Conservation (phyloP, 1,284 basidiomycete genomes). For the Moesziomyces sp. region DNA sequence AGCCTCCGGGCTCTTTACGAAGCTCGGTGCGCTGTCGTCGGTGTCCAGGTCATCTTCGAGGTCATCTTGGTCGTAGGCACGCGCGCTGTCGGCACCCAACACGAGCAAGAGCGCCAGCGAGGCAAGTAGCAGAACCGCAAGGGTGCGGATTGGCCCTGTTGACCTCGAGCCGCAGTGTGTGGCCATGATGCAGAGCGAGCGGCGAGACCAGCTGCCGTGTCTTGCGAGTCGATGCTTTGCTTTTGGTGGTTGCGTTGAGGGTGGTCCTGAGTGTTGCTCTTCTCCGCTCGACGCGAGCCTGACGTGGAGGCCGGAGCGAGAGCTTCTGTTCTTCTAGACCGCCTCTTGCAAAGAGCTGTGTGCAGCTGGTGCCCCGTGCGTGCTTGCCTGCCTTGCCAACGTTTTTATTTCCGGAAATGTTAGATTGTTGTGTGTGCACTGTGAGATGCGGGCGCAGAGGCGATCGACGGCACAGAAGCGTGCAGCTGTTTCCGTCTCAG, state of each 20-base stretch:
- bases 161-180: not conserved
- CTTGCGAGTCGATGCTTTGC: not conserved
- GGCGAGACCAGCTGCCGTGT: not conserved
- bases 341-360: too few relatives aligned
- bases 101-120: slow-evolving; percentile 23
- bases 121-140: slow-evolving; percentile 4
- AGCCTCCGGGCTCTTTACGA: slow-evolving; percentile 19
- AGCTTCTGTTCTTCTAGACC: not conserved
- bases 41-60: slow-evolving; percentile 9
- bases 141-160: slow-evolving; percentile 1
- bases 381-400: not conserved
- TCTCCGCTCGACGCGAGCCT: not conserved
- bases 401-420: not conserved
- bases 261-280: too few relatives aligned
- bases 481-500: too few relatives aligned
- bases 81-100: not conserved
- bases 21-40: not conserved
- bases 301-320: not conserved
- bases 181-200: slow-evolving; percentile 8
- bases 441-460: too few relatives aligned
- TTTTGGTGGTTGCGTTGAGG: too few relatives aligned
- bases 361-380: not conserved
- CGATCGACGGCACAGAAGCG: too few relatives aligned
- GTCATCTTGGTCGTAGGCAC: slow-evolving; percentile 18
- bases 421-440: not conserved